Conservation (phyloP, 164 flowering plant genomes). For the Euptelea pleiosperma region DNA sequence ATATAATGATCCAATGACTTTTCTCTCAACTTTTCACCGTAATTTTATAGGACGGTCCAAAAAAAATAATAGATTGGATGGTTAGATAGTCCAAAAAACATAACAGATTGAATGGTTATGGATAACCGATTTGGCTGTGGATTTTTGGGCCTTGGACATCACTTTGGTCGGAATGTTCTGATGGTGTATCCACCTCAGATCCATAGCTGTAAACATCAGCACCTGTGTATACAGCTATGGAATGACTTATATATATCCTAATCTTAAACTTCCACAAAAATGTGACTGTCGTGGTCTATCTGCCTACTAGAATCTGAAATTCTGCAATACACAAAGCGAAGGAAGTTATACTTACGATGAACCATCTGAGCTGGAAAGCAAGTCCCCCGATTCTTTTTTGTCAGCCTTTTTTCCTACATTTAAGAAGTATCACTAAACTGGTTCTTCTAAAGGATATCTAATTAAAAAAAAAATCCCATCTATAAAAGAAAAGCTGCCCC, state of each 20-base stretch:
- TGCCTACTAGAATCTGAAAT: background rate
- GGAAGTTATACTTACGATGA: conserved; percentile 67
- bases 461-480: too few species aligned
- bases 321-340: conserved; percentile 6
- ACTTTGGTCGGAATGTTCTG: background rate
- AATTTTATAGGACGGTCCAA: too few species aligned
- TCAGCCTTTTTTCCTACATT: conserved; percentile 61
- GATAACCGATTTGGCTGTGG: too few species aligned
- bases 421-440: background rate
- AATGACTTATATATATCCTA: background rate
- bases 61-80: too few species aligned
- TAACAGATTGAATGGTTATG: too few species aligned
- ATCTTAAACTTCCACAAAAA: too few species aligned
- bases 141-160: background rate
- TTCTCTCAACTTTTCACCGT: too few species aligned
- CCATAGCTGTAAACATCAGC: background rate
- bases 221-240: background rate
- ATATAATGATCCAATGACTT: too few species aligned
- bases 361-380: conserved; percentile 56
- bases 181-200: background rate
- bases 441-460: background rate
- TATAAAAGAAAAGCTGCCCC: too few species aligned
- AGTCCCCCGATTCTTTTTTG: conserved; percentile 68
- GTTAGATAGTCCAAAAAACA: too few species aligned
- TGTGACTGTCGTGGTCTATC: background rate